Base-by-base conservation (phyloP, 768 basidiomycete species). In the Leccinum obscurum region DNA sequence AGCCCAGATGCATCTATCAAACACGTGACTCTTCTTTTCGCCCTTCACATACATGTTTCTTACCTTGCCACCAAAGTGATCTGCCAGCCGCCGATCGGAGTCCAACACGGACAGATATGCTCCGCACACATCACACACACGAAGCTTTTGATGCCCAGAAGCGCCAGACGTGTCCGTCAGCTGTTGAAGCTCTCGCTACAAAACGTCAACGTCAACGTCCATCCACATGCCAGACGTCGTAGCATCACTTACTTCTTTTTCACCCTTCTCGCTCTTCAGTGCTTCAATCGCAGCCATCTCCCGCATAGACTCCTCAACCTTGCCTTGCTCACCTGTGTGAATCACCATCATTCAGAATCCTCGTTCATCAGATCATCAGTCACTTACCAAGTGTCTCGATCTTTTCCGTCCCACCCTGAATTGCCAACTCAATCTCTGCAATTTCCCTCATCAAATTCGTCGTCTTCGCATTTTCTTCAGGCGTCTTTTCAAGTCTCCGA, bases 71-170 rank as follows among this genome's bases (percentile, higher is more conserved):
- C 97, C 97, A 80, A 99, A 99, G 76, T 99, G 97, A 80, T 99
- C 97, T 55, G 97, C 97, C 62, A 99, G 80, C 73, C 97, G 94
- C 74, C 96, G 88, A 80, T 99, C 97, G 59, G 96, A 98, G 77
- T 99, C 97, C 52, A 98, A 83, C 39, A 99, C 93, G 15, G 93
- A 96, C 50, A 99, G 84, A 81, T 98, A 98, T n/a, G 97, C 97
- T 68, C 97, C 97, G 73, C 97, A 99, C 30, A 98, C 95, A 79
- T 99, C 97, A 79, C 97, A 98, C n/a, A 99, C 97, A 63, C 97
- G 89, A 67, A 99, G 80, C 77, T 98, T 98, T 77, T 99, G 97
- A 81, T 99, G 97, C n/a, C 97, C 97, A 58, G 95, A 97, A 6
- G 97, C 97, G 58, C 97, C 97, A 44, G 95, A 96, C 32, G 94